phyloP scores from a whole-genome alignment of 192 early-diverging fungal species.

The Helicostylum pulchrum region DNA sequence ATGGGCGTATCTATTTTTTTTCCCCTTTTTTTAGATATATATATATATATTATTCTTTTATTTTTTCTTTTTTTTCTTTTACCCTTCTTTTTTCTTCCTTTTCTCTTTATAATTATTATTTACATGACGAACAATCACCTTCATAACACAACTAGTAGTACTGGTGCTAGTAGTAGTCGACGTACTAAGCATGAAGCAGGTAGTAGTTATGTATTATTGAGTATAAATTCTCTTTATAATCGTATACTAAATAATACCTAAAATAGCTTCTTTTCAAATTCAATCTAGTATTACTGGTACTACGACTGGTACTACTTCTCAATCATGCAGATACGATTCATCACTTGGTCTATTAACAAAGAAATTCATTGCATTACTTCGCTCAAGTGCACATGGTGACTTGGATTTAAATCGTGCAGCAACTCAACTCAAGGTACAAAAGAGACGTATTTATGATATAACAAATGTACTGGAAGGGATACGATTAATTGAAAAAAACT shows the following conservation, averaged over 20 bases:
- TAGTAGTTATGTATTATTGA: background rate
- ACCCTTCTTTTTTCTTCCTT: background rate
- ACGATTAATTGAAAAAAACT: conserved; percentile 61
- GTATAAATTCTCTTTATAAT: conserved; percentile 1
- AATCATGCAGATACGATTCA: conserved; percentile 32
- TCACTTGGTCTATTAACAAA: conserved; percentile 61
- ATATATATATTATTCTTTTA: background rate
- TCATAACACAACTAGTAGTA: background rate
- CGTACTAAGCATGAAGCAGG: conserved; percentile 7
- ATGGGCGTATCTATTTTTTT: background rate
- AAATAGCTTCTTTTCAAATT: conserved; percentile 16
- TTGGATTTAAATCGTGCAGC: conserved; percentile 63
- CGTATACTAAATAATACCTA: background rate
- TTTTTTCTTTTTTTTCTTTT: background rate
- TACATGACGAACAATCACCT: conserved; percentile 3
- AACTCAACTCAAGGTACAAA: conserved; percentile 55
- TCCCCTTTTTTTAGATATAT: background rate
- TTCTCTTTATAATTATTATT: background rate
- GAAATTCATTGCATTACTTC: conserved; percentile 54
- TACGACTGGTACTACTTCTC: background rate
- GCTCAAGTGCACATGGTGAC: conserved; percentile 43
- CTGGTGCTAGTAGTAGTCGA: background rate
- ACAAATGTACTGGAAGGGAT: conserved; percentile 69
- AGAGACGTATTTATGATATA: conserved; percentile 68
- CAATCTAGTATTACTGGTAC: background rate